Evolutionary conservation across 140 eudicot genomes (phyloP).

Genomic region (Bidens hawaiensis): DNA sequence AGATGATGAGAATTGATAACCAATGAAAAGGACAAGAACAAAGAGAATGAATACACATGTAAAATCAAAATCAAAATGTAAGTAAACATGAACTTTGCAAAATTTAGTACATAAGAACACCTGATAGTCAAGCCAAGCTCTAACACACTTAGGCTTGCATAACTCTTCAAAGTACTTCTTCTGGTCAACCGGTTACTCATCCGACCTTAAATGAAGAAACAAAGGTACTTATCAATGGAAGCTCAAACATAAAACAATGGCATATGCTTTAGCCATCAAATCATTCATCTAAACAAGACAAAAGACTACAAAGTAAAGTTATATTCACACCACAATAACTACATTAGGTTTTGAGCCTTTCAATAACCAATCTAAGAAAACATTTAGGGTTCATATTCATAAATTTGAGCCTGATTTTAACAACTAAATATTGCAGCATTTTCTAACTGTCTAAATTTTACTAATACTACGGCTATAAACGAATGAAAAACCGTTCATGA

Average conservation of each 20-base stretch:
- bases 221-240: conserved; percentile 5
- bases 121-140: conserved; percentile 43
- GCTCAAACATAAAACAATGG: not conserved
- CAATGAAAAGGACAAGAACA: not conserved
- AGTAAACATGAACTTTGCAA: not conserved
- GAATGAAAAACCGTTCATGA: too few species aligned
- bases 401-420: too few species aligned
- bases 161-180: conserved; percentile 57
- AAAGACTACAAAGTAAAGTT: not conserved
- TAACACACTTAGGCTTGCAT: conserved; percentile 59
- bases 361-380: not conserved
- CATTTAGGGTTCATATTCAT: too few species aligned
- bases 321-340: not conserved
- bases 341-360: not conserved
- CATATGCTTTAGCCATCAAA: not conserved
- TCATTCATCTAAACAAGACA: conserved; percentile 10
- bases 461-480: too few species aligned
- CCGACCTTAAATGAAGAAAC: conserved; percentile 39
- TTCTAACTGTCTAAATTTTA: too few species aligned
- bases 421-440: too few species aligned
- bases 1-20: too few species aligned
- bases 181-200: conserved; percentile 68
- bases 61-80: not conserved
- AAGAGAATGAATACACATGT: not conserved
- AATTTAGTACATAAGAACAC: not conserved